Evolutionary conservation across 345 rosid genomes (phyloP), one percentile per base, ranked within the genome.

Genomic region (Turritis glabra): DNA sequence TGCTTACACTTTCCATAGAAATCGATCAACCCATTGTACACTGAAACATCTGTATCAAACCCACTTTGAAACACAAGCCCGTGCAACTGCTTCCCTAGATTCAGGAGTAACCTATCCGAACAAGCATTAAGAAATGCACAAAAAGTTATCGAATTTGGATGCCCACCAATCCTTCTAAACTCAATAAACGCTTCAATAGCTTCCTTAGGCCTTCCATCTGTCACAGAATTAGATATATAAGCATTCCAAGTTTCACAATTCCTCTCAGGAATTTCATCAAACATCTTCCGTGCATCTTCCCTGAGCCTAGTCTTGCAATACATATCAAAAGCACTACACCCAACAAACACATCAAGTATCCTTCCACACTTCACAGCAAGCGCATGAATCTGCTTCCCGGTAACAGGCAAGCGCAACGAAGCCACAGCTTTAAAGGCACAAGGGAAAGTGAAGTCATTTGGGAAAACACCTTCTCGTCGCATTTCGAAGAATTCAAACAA

Each of bases 301-400:
- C 26, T 73, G 4, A 85, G 80, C 62, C 83, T 85, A 11, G 83
- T 76, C 68, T 89, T 90, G 10, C 63, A 79, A 40, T 89, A 93
- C 97, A 93, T 85, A 73, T 90, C 93, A 18, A 93, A 89, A 47
- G 90, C 90, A 48, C 90, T 84, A 76, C 92, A 88, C n/a, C 92
- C 90, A 25, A 89, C 91, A 27, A 90, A 93, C 25, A 82, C 84
- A 75, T 85, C 88, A 4, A 51, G 1, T n/a, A 85, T 76, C 62
- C 68, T 71, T 19, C 92, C 88, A 46, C 74, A 79, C 78, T 89
- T 90, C 9, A 93, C 57, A 14, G 93, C 84, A 59, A 86, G 74
- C 8, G 83, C 86, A 13, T 90, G 96, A 66, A 85, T 55, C 79
- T 88, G 97, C 58, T 64, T 81, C 30, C 96, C 97, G 0, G 81